These are phyloP conservation scores for Sclerospora graminicola DNA, from an alignment of 352 stramenopile species.

Conservation along the genomic window DNA sequence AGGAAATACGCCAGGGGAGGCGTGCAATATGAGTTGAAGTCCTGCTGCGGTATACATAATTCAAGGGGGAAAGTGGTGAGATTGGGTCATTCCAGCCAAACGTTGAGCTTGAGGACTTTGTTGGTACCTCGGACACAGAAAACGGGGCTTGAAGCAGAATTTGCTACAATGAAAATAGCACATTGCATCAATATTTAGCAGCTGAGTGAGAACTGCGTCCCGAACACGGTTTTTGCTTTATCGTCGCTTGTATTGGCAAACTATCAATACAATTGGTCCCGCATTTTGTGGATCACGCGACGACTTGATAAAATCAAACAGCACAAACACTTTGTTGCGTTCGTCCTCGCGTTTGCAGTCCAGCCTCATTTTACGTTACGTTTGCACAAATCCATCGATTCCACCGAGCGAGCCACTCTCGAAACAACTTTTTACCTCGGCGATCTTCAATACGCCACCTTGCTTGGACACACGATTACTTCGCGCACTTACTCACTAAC, in stretches of 20 bases:
- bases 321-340: conserved; percentile 81
- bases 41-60: no score
- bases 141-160: conserved; percentile 10
- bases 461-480: conserved; percentile 92
- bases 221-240: no score
- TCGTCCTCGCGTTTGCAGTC: conserved; percentile 64
- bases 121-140: conserved; percentile 31
- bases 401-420: conserved; percentile 58
- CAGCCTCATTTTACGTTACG: conserved; percentile 52
- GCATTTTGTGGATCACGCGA: conserved; percentile 35
- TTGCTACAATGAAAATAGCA: conserved; percentile 9
- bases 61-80: no score
- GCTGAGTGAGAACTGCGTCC: no score
- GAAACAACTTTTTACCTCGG: conserved; percentile 87
- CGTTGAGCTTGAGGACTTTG: conserved; percentile 32
- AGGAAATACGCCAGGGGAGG: no score
- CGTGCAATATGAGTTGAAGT: no score
- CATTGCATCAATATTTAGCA: neutral
- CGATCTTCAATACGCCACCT: conserved; percentile 84
- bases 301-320: conserved; percentile 76
- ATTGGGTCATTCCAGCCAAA: conserved; percentile 16
- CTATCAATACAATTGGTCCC: conserved; percentile 60
- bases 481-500: no score
- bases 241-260: conserved; percentile 78
- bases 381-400: no score